phyloP scores from a whole-genome alignment of 2,329 filamentous ascomycete species.

The Verticillium nonalfalfae region DNA sequence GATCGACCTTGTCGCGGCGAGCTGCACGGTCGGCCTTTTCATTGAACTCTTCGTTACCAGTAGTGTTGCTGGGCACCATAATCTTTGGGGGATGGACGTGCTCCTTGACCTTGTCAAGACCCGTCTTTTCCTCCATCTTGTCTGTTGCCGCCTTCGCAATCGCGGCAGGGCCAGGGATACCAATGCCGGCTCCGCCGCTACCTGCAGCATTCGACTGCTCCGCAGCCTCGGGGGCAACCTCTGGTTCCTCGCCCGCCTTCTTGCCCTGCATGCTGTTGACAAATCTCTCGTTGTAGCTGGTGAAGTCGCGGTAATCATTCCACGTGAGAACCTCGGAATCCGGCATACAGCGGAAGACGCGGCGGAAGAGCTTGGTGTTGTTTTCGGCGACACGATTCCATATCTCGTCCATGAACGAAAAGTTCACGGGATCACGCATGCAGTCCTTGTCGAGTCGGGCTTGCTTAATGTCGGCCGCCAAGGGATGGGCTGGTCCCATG shows the following conservation, averaged over 20 bases:
- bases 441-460: constrained; percentile 81
- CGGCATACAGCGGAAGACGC: constrained; percentile 94
- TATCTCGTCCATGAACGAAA: constrained; percentile 77
- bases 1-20: not conserved
- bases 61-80: constrained; percentile 20
- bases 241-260: constrained; percentile 40
- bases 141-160: constrained; percentile 27
- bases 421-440: constrained; percentile 84
- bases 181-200: constrained; percentile 32
- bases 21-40: constrained; percentile 30
- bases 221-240: constrained; percentile 24
- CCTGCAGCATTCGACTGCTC: constrained; percentile 10
- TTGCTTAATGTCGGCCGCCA: constrained; percentile 62
- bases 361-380: constrained; percentile 90
- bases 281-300: constrained; percentile 72
- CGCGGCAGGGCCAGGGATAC: constrained; percentile 32
- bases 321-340: constrained; percentile 91
- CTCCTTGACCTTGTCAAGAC: constrained; percentile 19
- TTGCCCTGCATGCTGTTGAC: constrained; percentile 57
- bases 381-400: constrained; percentile 87
- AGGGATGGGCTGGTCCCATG: constrained; percentile 39
- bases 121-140: constrained; percentile 24
- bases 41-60: constrained; percentile 15
- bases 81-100: constrained; percentile 21
- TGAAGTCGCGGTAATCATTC: constrained; percentile 85